Conservation (phyloP, 495 filamentous ascomycete genomes). For the Astrocystis sublimbata region DNA sequence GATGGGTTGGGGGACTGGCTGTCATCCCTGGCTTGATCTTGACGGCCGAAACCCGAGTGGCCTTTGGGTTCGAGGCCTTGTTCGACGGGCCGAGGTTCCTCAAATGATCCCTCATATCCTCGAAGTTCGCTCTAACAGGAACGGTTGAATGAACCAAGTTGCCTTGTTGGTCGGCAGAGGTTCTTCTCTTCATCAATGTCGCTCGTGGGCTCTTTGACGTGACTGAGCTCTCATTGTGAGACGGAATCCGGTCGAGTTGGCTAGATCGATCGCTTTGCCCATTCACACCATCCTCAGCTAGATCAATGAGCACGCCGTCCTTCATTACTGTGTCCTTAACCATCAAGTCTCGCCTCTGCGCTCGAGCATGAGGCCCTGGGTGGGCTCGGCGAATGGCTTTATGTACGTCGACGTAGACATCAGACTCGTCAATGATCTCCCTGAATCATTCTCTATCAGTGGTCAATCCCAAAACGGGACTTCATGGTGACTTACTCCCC, state of each 20-base stretch:
- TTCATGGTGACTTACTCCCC: conserved; percentile 70
- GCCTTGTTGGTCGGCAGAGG: conserved; percentile 50
- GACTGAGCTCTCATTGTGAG: conserved; percentile 28
- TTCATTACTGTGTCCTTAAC: conserved; percentile 44
- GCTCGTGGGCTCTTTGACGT: conserved; percentile 43
- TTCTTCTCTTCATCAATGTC: conserved; percentile 59
- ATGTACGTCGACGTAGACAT: conserved; percentile 95
- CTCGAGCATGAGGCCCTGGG: conserved; percentile 49
- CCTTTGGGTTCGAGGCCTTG: conserved; percentile 76
- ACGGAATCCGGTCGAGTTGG: conserved; percentile 14
- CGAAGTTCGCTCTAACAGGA: conserved; percentile 52
- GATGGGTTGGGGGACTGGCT: conserved; percentile 18
- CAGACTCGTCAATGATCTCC: conserved; percentile 81
- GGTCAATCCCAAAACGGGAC: background rate
- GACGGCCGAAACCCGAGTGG: conserved; percentile 82
- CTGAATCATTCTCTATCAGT: conserved; percentile 39
- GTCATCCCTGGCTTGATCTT: conserved; percentile 76
- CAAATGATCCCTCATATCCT: conserved; percentile 78
- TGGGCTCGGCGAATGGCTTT: conserved; percentile 81
- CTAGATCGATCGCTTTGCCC: background rate
- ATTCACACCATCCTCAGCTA: conserved; percentile 22
- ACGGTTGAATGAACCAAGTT: conserved; percentile 40
- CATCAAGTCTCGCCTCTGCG: conserved; percentile 59
- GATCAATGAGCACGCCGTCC: conserved; percentile 27
- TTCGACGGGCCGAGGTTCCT: conserved; percentile 94